Evolutionary conservation across 495 filamentous ascomycete species (phyloP), one percentile per base, ranked within the genome.

Genomic region (Xylaria curta): DNA sequence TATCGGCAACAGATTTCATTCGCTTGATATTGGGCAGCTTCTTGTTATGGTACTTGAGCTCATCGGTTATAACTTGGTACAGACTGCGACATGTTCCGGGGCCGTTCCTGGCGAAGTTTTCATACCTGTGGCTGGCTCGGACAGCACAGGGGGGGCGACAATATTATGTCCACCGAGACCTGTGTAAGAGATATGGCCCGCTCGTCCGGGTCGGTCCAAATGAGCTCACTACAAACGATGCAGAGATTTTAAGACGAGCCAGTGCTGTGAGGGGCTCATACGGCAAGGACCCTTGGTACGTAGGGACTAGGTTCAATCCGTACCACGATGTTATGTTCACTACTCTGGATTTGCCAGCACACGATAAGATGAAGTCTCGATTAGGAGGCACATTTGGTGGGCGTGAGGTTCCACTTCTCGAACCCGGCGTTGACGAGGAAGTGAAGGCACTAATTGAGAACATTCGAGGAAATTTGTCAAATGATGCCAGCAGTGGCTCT

Each of bases 301-400:
- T 62, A 2, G 76, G 71, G 0, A 47, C 77, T 33, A 76, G 78
- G 24, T 76, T 83, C 47, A 76, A 79, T 59, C 78, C 74, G 17
- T 73, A 76, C 46, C 72, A 77, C 12, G 81, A 84, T 59, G 80
- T 77, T 54, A 76, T 83, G 53, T 68, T 72, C 12, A 79, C 76
- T n/a, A 59, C 74, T 38, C 46, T 73, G 15, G 77, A 81, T 66
- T 76, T 75, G 47, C 64, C 28, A 19, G 73, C 61, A 26, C 81
- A 82, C 74, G 74, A 76, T 40, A 58, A 63, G 21, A 33, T 69
- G 60, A 76, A 76, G 66, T 61, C 75, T 51, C 75, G 74, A 47
- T 81, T 81, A 71, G 76, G 76, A 4, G 69, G 69, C 10, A 79
- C 78, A 2, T 86, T 85, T 69, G 75, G 78, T 19, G 82, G 83